Evolutionary conservation across 2,329 filamentous ascomycete species (phyloP).

Genomic region (Diaporthe eres): DNA sequence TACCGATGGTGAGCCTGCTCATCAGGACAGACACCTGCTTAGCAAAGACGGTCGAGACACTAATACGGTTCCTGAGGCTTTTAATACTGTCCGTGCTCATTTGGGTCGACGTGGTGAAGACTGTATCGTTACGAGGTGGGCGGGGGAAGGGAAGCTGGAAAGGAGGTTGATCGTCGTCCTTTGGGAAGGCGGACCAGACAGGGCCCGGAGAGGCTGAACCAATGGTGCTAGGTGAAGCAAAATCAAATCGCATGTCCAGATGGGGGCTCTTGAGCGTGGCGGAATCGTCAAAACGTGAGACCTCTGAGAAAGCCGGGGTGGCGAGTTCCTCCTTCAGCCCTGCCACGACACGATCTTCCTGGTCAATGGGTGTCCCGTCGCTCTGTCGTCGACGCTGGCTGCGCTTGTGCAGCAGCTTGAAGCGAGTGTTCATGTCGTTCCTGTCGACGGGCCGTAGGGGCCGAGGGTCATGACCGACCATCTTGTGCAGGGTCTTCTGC

Average conservation of each 20-base stretch:
- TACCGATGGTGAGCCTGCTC: conserved; percentile 47
- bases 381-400: conserved; percentile 47
- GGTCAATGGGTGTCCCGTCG: conserved; percentile 32
- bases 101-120: conserved; percentile 56
- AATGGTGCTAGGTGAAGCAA: conserved; percentile 37
- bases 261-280: conserved; percentile 32
- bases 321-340: conserved; percentile 23
- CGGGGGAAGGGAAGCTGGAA: conserved; percentile 45
- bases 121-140: conserved; percentile 49
- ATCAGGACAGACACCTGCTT: conserved; percentile 54
- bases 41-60: conserved; percentile 39
- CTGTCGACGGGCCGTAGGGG: conserved; percentile 68
- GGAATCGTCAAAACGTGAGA: conserved; percentile 28
- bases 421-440: conserved; percentile 66
- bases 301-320: conserved; percentile 38
- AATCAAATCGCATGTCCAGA: conserved; percentile 26
- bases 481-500: conserved; percentile 69
- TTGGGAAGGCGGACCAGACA: conserved; percentile 22
- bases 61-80: conserved; percentile 50
- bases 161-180: conserved; percentile 19
- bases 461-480: conserved; percentile 71
- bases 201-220: conserved; percentile 33
- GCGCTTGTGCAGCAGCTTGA: conserved; percentile 57
- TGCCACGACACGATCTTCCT: conserved; percentile 38
- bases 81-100: conserved; percentile 55